Percentiles rank a stretch among this genome's conserved stretches.
Evolutionary conservation across 129 eudicot species (phyloP).

Genomic region (Pittosporum tobira): DNA sequence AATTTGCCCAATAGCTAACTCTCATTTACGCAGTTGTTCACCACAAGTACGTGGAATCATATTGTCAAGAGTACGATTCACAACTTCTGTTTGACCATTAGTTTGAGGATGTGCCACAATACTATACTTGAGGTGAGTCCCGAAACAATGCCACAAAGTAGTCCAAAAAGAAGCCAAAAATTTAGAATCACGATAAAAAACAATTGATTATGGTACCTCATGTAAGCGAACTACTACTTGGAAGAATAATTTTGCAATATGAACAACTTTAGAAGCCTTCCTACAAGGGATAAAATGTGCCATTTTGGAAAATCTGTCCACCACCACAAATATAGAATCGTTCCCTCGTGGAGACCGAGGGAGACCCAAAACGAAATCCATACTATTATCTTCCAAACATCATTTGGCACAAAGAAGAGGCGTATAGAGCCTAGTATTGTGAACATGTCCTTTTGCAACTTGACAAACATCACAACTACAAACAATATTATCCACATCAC

Average conservation of each 20-base stretch:
- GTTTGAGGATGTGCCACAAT: not conserved
- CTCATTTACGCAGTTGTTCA: no score
- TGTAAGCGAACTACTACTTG: no score
- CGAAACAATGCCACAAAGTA: constrained; percentile 8
- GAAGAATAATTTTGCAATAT: no score
- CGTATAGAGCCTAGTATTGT: not conserved
- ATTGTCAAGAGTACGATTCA: not conserved
- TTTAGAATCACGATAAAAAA: no score
- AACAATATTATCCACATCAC: constrained; percentile 1
- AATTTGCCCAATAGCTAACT: no score
- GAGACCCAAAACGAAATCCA: constrained; percentile 5
- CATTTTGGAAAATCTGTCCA: constrained; percentile 7
- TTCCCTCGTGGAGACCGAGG: not conserved
- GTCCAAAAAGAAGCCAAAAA: no score
- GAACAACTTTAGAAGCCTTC: not conserved
- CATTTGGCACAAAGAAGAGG: not conserved
- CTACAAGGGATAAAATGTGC: no score
- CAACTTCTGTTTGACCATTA: no score
- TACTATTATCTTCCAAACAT: not conserved
- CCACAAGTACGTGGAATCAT: no score
- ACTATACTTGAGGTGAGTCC: not conserved
- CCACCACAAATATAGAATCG: no score
- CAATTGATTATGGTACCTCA: no score
- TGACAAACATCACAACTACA: not conserved
- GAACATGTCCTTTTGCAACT: no score